A percentile compares a stretch with the other conserved stretches of the same genome.
phyloP scores from a whole-genome alignment of 805 yeast species.

The Brettanomyces custersianus region DNA sequence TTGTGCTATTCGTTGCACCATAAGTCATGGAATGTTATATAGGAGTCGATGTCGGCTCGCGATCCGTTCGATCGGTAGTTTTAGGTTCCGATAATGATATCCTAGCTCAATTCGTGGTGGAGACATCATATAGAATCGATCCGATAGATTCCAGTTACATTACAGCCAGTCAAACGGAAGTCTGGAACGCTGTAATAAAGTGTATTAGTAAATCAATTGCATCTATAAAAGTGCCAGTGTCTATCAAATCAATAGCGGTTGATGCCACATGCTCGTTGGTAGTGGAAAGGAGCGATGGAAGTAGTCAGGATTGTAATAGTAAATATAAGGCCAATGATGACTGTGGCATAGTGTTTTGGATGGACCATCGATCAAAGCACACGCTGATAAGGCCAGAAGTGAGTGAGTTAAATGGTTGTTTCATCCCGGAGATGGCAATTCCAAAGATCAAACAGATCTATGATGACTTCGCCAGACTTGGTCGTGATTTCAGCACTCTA shows the following conservation, averaged over 20 bases:
- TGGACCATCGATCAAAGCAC: constrained; percentile 3
- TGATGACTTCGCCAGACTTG: constrained; percentile 15
- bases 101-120: constrained; percentile 30
- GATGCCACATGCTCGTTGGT: constrained; percentile 6
- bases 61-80: constrained; percentile 3
- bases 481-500: constrained; percentile 11
- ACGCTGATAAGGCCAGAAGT: neutral
- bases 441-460: constrained; percentile 39
- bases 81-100: constrained; percentile 6
- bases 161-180: constrained; percentile 2
- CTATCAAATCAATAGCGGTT: constrained; percentile 1
- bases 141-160: neutral
- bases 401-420: constrained; percentile 11
- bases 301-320: too few relatives aligned
- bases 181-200: neutral
- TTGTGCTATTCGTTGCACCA: too few relatives aligned
- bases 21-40: neutral
- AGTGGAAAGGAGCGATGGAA: neutral
- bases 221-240: neutral
- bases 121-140: neutral
- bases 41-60: constrained; percentile 3
- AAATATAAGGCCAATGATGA: neutral
- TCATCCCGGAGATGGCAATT: constrained; percentile 50
- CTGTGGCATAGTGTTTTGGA: constrained; percentile 4
- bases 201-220: neutral